Evolutionary conservation across 495 filamentous ascomycete species (phyloP).

Genomic region (Aspergillus haitiensis): DNA sequence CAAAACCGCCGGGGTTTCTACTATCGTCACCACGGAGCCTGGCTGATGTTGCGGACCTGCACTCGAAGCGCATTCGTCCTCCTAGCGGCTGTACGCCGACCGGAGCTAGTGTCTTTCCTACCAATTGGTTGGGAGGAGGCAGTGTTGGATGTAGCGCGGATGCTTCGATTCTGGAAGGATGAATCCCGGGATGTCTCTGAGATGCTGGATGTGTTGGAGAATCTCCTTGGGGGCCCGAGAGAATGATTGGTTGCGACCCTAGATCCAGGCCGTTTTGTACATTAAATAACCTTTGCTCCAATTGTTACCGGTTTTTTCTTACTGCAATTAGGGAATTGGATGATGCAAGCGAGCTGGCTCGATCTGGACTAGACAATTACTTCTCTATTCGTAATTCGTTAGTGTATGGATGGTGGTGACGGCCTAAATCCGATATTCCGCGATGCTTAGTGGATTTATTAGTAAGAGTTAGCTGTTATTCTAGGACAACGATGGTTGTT

Average conservation of each 20-base stretch:
- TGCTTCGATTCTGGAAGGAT: slow-evolving; percentile 25
- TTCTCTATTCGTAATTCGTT: too few relatives aligned
- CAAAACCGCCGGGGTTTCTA: slow-evolving; percentile 39
- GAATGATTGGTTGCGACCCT: neutral
- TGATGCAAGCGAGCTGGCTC: too few relatives aligned
- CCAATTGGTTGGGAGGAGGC: slow-evolving; percentile 21
- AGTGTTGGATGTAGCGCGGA: slow-evolving; percentile 14
- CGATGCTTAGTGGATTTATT: too few relatives aligned
- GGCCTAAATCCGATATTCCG: too few relatives aligned
- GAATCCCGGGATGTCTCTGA: slow-evolving; percentile 7
- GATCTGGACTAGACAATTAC: too few relatives aligned
- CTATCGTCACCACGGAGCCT: slow-evolving; percentile 46
- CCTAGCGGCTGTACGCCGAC: slow-evolving; percentile 18
- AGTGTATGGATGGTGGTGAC: too few relatives aligned
- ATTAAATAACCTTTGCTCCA: neutral
- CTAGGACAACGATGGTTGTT: too few relatives aligned
- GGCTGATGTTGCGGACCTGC: slow-evolving; percentile 43
- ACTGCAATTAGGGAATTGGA: too few relatives aligned
- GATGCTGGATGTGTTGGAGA: neutral
- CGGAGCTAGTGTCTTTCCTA: slow-evolving; percentile 15
- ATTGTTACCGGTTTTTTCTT: too few relatives aligned
- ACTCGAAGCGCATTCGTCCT: slow-evolving; percentile 34
- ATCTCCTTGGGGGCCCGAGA: neutral
- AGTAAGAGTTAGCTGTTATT: too few relatives aligned
- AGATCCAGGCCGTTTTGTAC: neutral